These are phyloP conservation scores for Zychaea mexicana DNA, from an alignment of 371 early-diverging fungal species.

Conservation along the genomic window DNA sequence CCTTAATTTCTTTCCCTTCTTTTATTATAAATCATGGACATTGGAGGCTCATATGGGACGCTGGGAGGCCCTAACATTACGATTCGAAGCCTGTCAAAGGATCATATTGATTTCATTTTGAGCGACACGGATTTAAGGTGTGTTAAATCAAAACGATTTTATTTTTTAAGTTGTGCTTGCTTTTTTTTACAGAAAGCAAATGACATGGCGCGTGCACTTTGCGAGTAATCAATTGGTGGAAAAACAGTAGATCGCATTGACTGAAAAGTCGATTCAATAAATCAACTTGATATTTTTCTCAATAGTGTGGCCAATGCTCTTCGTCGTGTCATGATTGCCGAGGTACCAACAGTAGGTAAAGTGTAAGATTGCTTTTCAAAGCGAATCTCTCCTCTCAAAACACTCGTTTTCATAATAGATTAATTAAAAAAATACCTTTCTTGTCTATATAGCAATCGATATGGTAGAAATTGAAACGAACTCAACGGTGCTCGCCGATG, in stretches of 20 bases:
- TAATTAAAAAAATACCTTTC: too few species aligned
- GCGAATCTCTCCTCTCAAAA: too few species aligned
- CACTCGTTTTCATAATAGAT: neutral
- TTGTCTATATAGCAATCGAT: constrained; percentile 95
- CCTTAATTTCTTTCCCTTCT: neutral
- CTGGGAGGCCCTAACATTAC: constrained; percentile 71
- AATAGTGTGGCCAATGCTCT: constrained; percentile 94
- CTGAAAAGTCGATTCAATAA: too few species aligned
- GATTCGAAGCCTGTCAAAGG: constrained; percentile 71
- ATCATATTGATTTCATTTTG: constrained; percentile 72
- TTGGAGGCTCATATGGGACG: constrained; percentile 28
- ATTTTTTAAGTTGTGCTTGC: neutral
- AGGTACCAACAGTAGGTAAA: constrained; percentile 95
- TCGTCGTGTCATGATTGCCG: constrained; percentile 95
- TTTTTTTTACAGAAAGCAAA: too few species aligned
- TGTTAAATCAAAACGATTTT: neutral
- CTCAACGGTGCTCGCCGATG: constrained; percentile 97
- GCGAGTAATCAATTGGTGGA: too few species aligned
- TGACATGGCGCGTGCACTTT: too few species aligned
- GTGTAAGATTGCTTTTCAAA: neutral
- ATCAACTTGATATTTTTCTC: neutral
- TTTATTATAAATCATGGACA: constrained; percentile 1
- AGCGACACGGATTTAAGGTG: constrained; percentile 81
- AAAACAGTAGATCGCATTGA: too few species aligned
- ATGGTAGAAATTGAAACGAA: constrained; percentile 96